These are phyloP conservation scores for Zizania palustris DNA, from an alignment of 202 grass and related monocot species.

Conservation along the genomic window DNA sequence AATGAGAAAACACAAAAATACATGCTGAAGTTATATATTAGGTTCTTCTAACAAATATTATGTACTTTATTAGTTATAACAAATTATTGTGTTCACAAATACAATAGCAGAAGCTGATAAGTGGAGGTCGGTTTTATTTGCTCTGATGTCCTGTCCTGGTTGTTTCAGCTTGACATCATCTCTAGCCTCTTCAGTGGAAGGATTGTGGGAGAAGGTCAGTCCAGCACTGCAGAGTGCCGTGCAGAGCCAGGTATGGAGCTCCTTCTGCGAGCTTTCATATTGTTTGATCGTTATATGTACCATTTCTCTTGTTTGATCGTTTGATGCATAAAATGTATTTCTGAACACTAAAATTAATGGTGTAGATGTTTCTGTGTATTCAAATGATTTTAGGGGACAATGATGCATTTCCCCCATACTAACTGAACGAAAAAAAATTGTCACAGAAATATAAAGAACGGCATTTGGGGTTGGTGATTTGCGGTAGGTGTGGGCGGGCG, in stretches of 20 bases:
- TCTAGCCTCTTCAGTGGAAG: constrained; percentile 86
- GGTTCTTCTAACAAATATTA: neutral
- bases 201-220: constrained; percentile 90
- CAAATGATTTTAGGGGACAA: constrained; percentile 40
- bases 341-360: no score
- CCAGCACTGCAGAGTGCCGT: constrained; percentile 87
- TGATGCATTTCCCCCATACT: constrained; percentile 8
- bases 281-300: neutral
- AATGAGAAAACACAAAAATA: constrained; percentile 9
- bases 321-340: no score
- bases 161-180: constrained; percentile 84
- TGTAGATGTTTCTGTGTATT: no score
- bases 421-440: constrained; percentile 23
- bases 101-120: neutral
- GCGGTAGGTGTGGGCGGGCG: constrained; percentile 32
- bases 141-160: constrained; percentile 24
- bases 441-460: constrained; percentile 42
- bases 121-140: neutral
- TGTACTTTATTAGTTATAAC: neutral
- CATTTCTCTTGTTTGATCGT: no score
- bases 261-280: constrained; percentile 9
- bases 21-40: neutral
- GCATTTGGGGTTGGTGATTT: constrained; percentile 9
- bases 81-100: neutral
- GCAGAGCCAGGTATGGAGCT: constrained; percentile 67